Base-by-base conservation (phyloP, 805 yeast species). In the Metschnikowia lunata region DNA sequence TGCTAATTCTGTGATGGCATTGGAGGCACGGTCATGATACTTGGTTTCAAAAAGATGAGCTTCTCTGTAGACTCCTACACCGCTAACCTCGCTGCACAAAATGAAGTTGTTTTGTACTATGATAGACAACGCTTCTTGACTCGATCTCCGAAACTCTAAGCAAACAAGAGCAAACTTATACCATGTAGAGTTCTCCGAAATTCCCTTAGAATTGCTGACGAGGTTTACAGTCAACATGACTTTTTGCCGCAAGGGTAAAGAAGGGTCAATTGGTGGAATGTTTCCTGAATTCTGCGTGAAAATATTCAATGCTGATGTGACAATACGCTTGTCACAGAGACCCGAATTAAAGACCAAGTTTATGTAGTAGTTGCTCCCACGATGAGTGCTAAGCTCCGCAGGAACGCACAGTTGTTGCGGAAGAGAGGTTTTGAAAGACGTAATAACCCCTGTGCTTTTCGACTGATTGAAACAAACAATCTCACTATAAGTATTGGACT, bases 81-180 rank as follows among this genome's bases (percentile, higher is more conserved):
- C 69, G 49, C 69, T 66, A 2, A 61, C 59, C 48, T 68, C 67
- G 14, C 60, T 47, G 2, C 62, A 45, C 11, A 66, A 45, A 8
- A 62, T 45, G 26, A 34, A 40, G 13, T 51, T 42, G 1, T 34
- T 26, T 26, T 44, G 34, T 2, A 43, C 46, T 5, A 47, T 32
- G 62, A 47, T 61, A 34, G 80, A 66, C 32, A 87, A 68, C 0
- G 83, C 72, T 55, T 86, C 93, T 46, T 75, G 72, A 14, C 80
- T 70, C 37, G 74, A 72, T 46, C 76, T 83, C 46, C 75, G 76
- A 42, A 85, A 70, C 55, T 89, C 96, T 44, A 76, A 78, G 58
- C 95, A 83, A 26, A 89, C 68, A 2, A 86, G 73, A 46, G 81
- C 83, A 45, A 90, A 75, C 47, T 83, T 79, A 30, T 76, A 68